Percentiles rank a stretch among this genome's conserved stretches.
phyloP scores from a whole-genome alignment of 176 grass and related monocot genomes.

The Carex pumila region DNA sequence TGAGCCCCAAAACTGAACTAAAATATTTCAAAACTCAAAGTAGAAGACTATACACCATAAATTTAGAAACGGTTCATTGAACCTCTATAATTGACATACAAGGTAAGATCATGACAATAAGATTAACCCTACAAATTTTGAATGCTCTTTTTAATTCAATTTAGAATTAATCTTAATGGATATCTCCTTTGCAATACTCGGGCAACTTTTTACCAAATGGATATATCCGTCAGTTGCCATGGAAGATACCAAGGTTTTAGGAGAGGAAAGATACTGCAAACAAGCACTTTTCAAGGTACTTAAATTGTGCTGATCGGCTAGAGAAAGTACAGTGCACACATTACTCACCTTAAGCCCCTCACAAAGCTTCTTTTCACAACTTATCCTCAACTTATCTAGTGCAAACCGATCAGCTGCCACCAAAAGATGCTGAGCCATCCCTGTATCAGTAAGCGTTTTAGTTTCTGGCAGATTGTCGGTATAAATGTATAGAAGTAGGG shows the following conservation, averaged over 20 bases:
- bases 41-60: too few species aligned
- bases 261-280: not conserved
- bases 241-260: not conserved
- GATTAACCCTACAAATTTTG: not conserved
- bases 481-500: not conserved
- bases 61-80: too few species aligned
- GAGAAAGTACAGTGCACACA: not conserved
- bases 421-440: not conserved
- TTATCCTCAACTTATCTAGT: not conserved
- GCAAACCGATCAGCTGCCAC: not conserved
- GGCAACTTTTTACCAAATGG: not conserved
- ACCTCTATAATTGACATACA: too few species aligned
- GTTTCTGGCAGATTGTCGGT: not conserved
- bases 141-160: not conserved
- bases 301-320: not conserved
- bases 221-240: not conserved
- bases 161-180: not conserved
- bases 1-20: too few species aligned
- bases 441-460: not conserved
- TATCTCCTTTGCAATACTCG: not conserved
- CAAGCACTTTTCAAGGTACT: not conserved
- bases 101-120: not conserved
- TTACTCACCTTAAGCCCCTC: not conserved
- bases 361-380: not conserved
- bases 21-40: too few species aligned